Evolutionary conservation across 1,284 basidiomycete genomes (phyloP).

Genomic region (Lentinus polychrous): DNA sequence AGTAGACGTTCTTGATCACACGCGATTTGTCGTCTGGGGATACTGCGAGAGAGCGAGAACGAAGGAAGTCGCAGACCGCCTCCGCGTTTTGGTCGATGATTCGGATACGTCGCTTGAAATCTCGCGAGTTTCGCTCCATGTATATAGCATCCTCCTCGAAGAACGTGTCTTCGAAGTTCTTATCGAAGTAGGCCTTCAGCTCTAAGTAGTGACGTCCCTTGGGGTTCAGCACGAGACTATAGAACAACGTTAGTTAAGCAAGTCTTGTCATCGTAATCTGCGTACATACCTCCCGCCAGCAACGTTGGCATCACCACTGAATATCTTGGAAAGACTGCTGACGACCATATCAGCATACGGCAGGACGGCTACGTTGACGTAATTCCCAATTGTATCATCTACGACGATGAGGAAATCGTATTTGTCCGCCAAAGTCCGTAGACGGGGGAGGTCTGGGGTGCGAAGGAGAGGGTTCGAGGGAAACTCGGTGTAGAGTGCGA

Average conservation of each 20-base stretch:
- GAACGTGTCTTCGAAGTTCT: conserved; percentile 80
- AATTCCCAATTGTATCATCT: conserved; percentile 96
- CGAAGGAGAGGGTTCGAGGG: conserved; percentile 92
- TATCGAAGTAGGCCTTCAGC: conserved; percentile 58
- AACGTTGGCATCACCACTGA: conserved; percentile 92
- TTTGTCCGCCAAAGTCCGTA: conserved; percentile 81
- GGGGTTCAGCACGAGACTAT: conserved; percentile 84
- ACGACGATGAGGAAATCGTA: conserved; percentile 87
- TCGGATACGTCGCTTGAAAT: conserved; percentile 76
- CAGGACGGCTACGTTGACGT: conserved; percentile 91
- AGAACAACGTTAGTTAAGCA: conserved; percentile 1
- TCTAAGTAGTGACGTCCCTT: conserved; percentile 56
- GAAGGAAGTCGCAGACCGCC: conserved; percentile 77
- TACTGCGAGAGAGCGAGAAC: conserved; percentile 44
- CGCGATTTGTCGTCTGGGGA: conserved; percentile 12
- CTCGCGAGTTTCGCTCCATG: conserved; percentile 96
- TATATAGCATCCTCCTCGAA: conserved; percentile 92
- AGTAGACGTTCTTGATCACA: conserved; percentile 77
- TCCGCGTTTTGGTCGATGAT: conserved; percentile 83
- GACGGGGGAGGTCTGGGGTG: conserved; percentile 72
- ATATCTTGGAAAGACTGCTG: conserved; percentile 91
- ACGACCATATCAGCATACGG: conserved; percentile 91
- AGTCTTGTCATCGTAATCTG: conserved; percentile 2
- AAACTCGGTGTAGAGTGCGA: conserved; percentile 82
- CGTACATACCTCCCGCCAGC: conserved; percentile 88